Evolutionary conservation across 2,329 filamentous ascomycete genomes (phyloP), one percentile per base, ranked within the genome.

Genomic region (Fusarium piperis): DNA sequence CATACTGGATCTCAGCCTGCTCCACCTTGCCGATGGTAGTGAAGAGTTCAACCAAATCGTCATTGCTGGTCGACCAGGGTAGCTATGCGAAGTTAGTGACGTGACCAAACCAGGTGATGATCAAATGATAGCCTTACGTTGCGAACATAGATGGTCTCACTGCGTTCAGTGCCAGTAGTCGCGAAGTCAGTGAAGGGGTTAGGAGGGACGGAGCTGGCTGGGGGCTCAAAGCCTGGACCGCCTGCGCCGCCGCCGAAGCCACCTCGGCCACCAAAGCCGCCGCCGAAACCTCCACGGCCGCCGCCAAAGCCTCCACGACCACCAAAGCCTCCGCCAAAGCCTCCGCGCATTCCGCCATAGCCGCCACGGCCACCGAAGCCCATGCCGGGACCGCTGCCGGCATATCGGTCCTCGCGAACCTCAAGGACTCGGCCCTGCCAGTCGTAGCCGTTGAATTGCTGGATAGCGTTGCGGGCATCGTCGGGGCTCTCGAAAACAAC

Each of bases 1-100:
- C 96, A 79, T 99, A 98, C 83, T 99, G 96, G 64, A 99, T 98
- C 84, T 99, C 96, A n/a, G 96, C 96, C 77, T 96, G 94, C 78
- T 98, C 94, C 66, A 99, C 96, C 82, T 97, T 97, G 72, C 96
- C 96, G 78, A 99, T 99, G 12, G 96, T 99, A 18, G 93, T 95
- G 86, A 99, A 99, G 20, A 99, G 88, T 81, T 99, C 96, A 64
- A 98, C 90, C 28, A 99, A 86, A 81, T 99, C 96, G 71, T 99
- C 96, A 79, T 99, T 98, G 85, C 95, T 98, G 16, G 96, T 99
- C 30, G 96, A 98, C 96, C 96, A 99, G 13, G 96, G 96, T 71
- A 99, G 90, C 95, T 97, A 77, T 44, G 52, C 16, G 77, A 69
- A 78, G 59, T 78, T 63, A 79, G 70, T 28, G 16, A 35, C 26